Conservation (phyloP, 148 eudicot genomes). For the Persicaria maculosa region DNA sequence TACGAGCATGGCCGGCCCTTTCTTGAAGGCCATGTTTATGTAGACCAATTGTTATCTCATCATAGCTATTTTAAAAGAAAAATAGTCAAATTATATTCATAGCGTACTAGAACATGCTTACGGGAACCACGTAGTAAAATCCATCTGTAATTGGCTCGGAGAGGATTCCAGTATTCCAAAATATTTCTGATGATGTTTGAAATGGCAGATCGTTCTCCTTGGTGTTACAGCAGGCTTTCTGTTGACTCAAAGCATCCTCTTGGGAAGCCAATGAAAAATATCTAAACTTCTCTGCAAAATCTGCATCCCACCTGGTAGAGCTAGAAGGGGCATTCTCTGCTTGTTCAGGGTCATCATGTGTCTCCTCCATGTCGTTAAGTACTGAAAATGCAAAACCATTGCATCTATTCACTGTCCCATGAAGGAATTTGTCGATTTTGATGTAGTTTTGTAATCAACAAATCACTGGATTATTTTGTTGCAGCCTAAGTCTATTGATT, state of each 20-base stretch:
- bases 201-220: constrained; percentile 36
- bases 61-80: not conserved
- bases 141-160: constrained; percentile 89
- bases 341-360: constrained; percentile 46
- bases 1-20: not conserved
- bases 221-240: constrained; percentile 31
- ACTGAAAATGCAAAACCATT: constrained; percentile 39
- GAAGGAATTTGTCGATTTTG: constrained; percentile 25
- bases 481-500: not conserved
- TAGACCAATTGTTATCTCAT: not conserved
- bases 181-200: constrained; percentile 63
- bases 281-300: constrained; percentile 59
- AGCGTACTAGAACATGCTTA: constrained; percentile 25
- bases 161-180: constrained; percentile 84
- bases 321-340: constrained; percentile 57
- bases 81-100: not conserved
- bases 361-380: constrained; percentile 60
- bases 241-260: constrained; percentile 37
- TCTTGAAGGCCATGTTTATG: not conserved
- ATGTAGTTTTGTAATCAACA: constrained; percentile 5
- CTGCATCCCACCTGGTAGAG: constrained; percentile 68
- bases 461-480: not conserved
- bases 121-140: constrained; percentile 77
- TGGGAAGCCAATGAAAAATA: constrained; percentile 66
- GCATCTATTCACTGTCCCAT: constrained; percentile 39